phyloP scores from a whole-genome alignment of 106 monocot genomes.

The Gastrodia elata region DNA sequence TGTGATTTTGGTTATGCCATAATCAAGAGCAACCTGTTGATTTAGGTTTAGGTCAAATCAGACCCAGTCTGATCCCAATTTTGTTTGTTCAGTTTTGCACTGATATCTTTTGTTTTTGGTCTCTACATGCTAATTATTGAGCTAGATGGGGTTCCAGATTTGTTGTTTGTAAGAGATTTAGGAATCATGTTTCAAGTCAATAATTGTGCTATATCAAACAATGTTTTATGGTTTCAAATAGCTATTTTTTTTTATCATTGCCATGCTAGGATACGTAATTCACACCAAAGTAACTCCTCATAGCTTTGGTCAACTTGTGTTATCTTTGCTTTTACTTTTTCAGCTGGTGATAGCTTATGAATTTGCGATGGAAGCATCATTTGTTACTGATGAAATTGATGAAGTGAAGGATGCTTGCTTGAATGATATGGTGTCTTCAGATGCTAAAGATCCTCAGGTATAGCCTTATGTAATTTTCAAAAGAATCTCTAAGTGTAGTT shows the following conservation, averaged over 20 bases:
- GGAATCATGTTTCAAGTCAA: background rate
- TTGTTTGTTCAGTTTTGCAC: background rate
- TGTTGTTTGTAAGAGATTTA: background rate
- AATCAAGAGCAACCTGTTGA: background rate
- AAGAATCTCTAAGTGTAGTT: background rate
- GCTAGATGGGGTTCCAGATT: background rate
- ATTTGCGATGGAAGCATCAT: background rate
- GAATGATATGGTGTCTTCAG: background rate
- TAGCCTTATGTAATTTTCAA: background rate
- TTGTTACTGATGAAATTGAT: background rate
- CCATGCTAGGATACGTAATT: background rate
- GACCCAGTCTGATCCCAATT: background rate
- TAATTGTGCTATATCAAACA: background rate
- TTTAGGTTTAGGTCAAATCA: background rate
- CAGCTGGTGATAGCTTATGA: constrained; percentile 1
- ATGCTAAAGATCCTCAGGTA: background rate
- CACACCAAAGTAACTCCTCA: background rate
- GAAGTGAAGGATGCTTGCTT: constrained; percentile 1
- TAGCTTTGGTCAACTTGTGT: background rate
- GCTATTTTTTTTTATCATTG: background rate
- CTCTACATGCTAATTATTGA: background rate
- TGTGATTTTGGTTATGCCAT: background rate
- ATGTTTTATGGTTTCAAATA: background rate
- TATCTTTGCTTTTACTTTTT: background rate
- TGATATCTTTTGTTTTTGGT: background rate